Evolutionary conservation across 352 stramenopile species (phyloP).

Genomic region (Hyaloperonospora brassicae): DNA sequence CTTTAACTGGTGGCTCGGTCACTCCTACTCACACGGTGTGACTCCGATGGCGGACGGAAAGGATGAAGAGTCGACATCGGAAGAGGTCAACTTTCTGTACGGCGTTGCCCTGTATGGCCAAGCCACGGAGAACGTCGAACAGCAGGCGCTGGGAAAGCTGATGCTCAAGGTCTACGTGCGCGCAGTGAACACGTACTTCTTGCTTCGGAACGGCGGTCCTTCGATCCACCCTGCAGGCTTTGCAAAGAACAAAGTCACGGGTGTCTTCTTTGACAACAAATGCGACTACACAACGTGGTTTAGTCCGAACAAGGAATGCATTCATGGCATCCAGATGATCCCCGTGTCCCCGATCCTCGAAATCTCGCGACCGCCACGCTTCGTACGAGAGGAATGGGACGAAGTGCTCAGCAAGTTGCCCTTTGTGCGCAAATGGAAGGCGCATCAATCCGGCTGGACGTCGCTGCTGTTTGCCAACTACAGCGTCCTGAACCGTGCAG

Average conservation of each 20-base stretch:
- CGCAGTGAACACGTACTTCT: constrained; percentile 64
- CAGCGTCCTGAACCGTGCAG: constrained; percentile 30
- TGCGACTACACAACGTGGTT: constrained; percentile 72
- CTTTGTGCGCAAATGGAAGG: constrained; percentile 43
- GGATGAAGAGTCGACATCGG: constrained; percentile 60
- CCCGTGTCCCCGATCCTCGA: constrained; percentile 49
- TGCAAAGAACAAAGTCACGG: constrained; percentile 59
- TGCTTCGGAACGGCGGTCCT: constrained; percentile 36
- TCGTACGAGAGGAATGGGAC: constrained; percentile 58
- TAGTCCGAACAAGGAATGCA: constrained; percentile 62
- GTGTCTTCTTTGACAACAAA: constrained; percentile 74
- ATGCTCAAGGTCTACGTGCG: constrained; percentile 53
- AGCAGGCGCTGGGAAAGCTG: constrained; percentile 35
- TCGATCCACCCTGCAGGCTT: constrained; percentile 42
- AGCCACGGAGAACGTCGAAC: constrained; percentile 36
- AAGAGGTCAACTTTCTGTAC: constrained; percentile 68
- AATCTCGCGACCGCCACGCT: constrained; percentile 28
- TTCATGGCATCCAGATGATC: constrained; percentile 74
- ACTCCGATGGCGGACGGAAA: constrained; percentile 66
- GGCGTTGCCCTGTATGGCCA: constrained; percentile 42
- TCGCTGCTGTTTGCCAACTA: constrained; percentile 63
- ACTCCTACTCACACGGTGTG: constrained; percentile 64
- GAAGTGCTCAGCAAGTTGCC: constrained; percentile 46
- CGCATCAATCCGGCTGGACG: constrained; percentile 40
- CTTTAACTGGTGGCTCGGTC: constrained; percentile 61